phyloP scores from a whole-genome alignment of 2,329 filamentous ascomycete species.

The Penicillium sp. region DNA sequence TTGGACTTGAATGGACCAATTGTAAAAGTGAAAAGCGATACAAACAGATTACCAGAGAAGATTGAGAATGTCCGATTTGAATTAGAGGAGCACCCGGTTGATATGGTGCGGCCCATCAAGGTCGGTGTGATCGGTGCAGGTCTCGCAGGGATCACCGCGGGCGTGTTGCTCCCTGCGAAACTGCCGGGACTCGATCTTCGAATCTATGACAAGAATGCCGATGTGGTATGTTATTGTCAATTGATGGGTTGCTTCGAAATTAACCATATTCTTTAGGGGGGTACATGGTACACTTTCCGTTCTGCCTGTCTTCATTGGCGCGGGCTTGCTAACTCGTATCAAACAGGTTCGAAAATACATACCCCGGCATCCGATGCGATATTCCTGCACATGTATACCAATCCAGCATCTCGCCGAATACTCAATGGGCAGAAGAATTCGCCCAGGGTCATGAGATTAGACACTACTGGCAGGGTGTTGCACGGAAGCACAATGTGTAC shows the following conservation, averaged over 20 bases:
- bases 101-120: slow-evolving; percentile 48
- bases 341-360: slow-evolving; percentile 46
- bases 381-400: slow-evolving; percentile 70
- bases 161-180: slow-evolving; percentile 64
- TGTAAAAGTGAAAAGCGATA: slow-evolving; percentile 10
- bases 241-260: neutral
- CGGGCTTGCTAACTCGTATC: slow-evolving; percentile 12
- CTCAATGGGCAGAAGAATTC: slow-evolving; percentile 67
- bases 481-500: slow-evolving; percentile 64
- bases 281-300: slow-evolving; percentile 40
- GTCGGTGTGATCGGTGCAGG: slow-evolving; percentile 65
- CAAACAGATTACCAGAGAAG: slow-evolving; percentile 1
- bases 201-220: slow-evolving; percentile 66
- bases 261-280: slow-evolving; percentile 34
- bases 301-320: neutral
- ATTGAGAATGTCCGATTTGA: slow-evolving; percentile 26
- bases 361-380: slow-evolving; percentile 66
- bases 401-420: slow-evolving; percentile 64
- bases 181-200: slow-evolving; percentile 64
- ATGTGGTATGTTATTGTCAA: slow-evolving; percentile 53
- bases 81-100: slow-evolving; percentile 47
- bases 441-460: slow-evolving; percentile 65
- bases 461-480: slow-evolving; percentile 63
- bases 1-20: neutral
- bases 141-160: slow-evolving; percentile 61